Evolutionary conservation across 768 basidiomycete genomes (phyloP).

Genomic region (Auricularia sp.): DNA sequence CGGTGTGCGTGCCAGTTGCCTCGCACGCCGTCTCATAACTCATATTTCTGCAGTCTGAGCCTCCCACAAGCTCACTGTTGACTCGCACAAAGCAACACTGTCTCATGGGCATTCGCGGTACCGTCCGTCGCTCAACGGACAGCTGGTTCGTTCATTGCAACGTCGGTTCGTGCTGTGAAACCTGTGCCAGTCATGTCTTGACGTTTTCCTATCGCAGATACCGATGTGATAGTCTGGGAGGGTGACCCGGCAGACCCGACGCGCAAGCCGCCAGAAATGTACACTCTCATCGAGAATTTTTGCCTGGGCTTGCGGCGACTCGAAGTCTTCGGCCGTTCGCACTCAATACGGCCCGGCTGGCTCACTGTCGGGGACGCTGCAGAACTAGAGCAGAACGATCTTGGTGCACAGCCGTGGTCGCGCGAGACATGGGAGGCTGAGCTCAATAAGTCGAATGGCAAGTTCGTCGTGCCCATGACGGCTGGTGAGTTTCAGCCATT

Average conservation of each 20-base stretch:
- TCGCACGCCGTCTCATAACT: neutral
- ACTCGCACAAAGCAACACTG: slow-evolving; percentile 94
- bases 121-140: slow-evolving; percentile 88
- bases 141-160: slow-evolving; percentile 98
- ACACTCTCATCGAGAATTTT: slow-evolving; percentile 94
- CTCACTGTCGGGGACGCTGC: slow-evolving; percentile 49
- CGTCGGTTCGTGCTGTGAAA: slow-evolving; percentile 50
- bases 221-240: slow-evolving; percentile 96
- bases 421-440: slow-evolving; percentile 24
- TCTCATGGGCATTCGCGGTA: slow-evolving; percentile 93
- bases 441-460: slow-evolving; percentile 43
- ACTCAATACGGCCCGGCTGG: slow-evolving; percentile 79
- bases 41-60: slow-evolving; percentile 49
- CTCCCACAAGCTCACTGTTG: slow-evolving; percentile 75
- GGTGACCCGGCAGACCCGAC: slow-evolving; percentile 78
- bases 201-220: slow-evolving; percentile 41
- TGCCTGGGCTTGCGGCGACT: slow-evolving; percentile 88
- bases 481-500: slow-evolving; percentile 23
- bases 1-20: slow-evolving; percentile 40
- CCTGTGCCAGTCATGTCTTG: neutral
- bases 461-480: slow-evolving; percentile 60
- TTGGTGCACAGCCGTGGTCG: slow-evolving; percentile 27
- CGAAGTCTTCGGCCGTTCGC: slow-evolving; percentile 72
- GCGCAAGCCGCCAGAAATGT: slow-evolving; percentile 89
- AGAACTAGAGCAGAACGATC: slow-evolving; percentile 24